Evolutionary conservation across 345 rosid species (phyloP), one percentile per base, ranked within the genome.

Genomic region (Microcos paniculata): DNA sequence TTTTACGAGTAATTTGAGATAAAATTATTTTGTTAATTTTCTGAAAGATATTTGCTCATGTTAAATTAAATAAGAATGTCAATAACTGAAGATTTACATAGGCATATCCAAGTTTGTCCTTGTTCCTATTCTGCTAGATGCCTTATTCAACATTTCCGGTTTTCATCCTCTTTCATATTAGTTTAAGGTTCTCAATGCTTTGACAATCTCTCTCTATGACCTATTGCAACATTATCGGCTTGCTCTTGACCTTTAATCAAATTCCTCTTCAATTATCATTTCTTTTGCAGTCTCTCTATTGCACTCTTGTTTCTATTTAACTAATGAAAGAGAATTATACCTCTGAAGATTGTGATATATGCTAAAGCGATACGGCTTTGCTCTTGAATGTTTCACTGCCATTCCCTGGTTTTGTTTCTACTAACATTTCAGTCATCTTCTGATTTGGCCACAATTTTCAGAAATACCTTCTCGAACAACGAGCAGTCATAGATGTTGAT

Each of bases 401-500:
- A 42, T 42, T 42, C 8, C 10, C 9, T 42, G 10, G 45, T 42
- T 42, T 1, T 6, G 11, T 42, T 42, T 42, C 6, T 14, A 38
- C 63, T 63, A 18, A 30, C 35, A 26, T 30, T 71, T 65, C 58
- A 42, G 58, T 23, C 18, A 14, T 67, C n/a, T 56, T 33, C 67
- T 59, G 33, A 24, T 58, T 11, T 58, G 23, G 30, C 67, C 84
- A 80, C 43, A 72, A 76, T 55, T 80, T 65, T 46, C 77, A 92
- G 98, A 91, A 86, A 79, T 92, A 92, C 84, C 97, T 94, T 82
- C 95, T 94, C 30, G 98, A 94, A 88, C 91, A 92, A 85, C 88
- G 90, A 45, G 98, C 98, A 28, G 87, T 91, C 73, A 78, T 92
- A 78, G 92, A 92, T 77, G 84, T 61, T 74, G 97, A 94, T 83